These are phyloP conservation scores for Salix brachista DNA, from an alignment of 345 rosid species.

Conservation along the genomic window DNA sequence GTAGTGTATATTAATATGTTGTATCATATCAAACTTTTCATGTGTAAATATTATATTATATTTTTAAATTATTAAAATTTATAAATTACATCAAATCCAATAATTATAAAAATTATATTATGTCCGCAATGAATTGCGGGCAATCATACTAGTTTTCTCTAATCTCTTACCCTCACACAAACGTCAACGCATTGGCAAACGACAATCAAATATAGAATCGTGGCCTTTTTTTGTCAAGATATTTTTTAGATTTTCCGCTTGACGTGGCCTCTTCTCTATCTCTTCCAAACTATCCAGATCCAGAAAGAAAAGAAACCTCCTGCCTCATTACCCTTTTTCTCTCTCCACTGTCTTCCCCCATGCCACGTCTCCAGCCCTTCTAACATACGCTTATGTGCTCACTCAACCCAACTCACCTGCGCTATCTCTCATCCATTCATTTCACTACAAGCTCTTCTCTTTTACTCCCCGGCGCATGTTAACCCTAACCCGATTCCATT, in stretches of 20 bases:
- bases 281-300: constrained; percentile 60
- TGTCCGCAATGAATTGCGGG: too few relatives aligned
- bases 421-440: constrained; percentile 24
- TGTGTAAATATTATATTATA: too few relatives aligned
- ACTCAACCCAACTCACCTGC: constrained; percentile 4
- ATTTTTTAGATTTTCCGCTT: not conserved
- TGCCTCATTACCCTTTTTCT: constrained; percentile 28
- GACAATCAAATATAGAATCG: too few relatives aligned
- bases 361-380: constrained; percentile 35
- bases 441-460: constrained; percentile 5
- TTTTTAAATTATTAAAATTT: too few relatives aligned
- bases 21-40: too few relatives aligned
- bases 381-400: constrained; percentile 21
- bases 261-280: constrained; percentile 66
- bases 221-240: too few relatives aligned
- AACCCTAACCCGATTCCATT: not conserved
- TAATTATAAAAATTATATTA: too few relatives aligned
- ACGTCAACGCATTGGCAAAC: too few relatives aligned
- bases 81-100: too few relatives aligned
- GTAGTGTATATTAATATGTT: too few relatives aligned
- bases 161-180: too few relatives aligned
- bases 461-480: constrained; percentile 7
- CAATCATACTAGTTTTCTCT: too few relatives aligned
- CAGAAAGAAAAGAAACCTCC: constrained; percentile 10
- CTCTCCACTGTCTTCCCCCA: not conserved